Evolutionary conservation across 306 rosid genomes (phyloP), one percentile per base, ranked within the genome.

Genomic region (Astragalus membranaceus): DNA sequence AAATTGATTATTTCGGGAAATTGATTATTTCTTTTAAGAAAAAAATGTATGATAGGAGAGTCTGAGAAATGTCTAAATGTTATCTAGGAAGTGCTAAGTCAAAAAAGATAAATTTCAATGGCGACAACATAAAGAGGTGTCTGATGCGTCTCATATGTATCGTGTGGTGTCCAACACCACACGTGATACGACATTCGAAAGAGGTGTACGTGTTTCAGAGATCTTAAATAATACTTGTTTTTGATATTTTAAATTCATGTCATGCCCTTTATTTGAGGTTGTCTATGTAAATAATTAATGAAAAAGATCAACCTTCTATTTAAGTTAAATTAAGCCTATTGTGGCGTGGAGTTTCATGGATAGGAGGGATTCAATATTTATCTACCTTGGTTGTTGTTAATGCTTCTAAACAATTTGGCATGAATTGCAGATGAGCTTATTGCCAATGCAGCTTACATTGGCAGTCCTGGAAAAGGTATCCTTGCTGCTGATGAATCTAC

Each of bases 401-500:
- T 51, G 23, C 29, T 63, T 63, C 26, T 67, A 46, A 66, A 67
- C 48, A 64, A 48, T 37, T 64, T 64, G 66, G 13, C 11, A n/a
- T 61, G 72, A 16, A 8, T 52, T 73, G 77, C 79, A 94, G 99
- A 91, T 82, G 99, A 94, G 76, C 91, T 94, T 10, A 86, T 88
- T 63, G 88, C 85, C 32, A 94, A 89, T 82, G 99, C 99, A 13
- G 76, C 86, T 8, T 91, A 94, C 75, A 91, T 94, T 66, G 99
- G 95, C 14, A 84, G 88, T 67, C 97, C 99, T 2, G 99, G 97
- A 36, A 94, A 94, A 88, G 99, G 99, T 67, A 94, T 94, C 58
- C 96, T 94, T 16, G 99, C 99, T 8, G 99, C 99, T 6, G 99
- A 94, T 39, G 99, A 94, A 60, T 91, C 97, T 6, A 94, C 99